These are phyloP conservation scores for Trichoderma reesei DNA, from an alignment of 495 filamentous ascomycete species.

Conservation along the genomic window DNA sequence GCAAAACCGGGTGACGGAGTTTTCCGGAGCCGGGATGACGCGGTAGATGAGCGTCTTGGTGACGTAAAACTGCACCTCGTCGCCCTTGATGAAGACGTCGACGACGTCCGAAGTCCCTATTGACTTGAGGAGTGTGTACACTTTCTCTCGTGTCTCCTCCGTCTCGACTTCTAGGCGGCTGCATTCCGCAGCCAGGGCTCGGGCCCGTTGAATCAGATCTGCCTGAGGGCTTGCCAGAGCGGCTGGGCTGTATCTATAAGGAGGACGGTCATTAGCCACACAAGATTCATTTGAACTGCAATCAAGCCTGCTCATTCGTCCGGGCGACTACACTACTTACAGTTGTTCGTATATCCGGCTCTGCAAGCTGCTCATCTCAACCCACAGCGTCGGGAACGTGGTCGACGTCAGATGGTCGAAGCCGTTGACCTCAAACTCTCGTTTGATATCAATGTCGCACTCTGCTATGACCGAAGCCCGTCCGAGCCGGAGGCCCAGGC, in stretches of 20 bases:
- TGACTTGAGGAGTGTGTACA: constrained; percentile 16
- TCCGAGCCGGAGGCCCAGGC: constrained; percentile 53
- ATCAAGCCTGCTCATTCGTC: no score
- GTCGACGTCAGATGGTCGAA: constrained; percentile 23
- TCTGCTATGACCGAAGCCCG: constrained; percentile 52
- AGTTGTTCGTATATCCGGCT: constrained; percentile 49
- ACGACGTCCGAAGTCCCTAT: constrained; percentile 23
- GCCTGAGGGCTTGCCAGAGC: constrained; percentile 41
- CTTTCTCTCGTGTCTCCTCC: constrained; percentile 12
- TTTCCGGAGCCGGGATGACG: constrained; percentile 42
- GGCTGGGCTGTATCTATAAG: constrained; percentile 42
- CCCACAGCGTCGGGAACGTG: constrained; percentile 37
- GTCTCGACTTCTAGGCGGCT: constrained; percentile 19
- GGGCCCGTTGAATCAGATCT: constrained; percentile 33
- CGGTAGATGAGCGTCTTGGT: constrained; percentile 52
- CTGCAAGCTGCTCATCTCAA: constrained; percentile 45
- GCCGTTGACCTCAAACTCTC: constrained; percentile 23
- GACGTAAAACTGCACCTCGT: constrained; percentile 45
- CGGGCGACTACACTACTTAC: not conserved
- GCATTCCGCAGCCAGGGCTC: constrained; percentile 18
- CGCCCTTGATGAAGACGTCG: constrained; percentile 40
- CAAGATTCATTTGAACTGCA: not conserved
- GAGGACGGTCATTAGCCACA: not conserved
- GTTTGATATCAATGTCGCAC: constrained; percentile 51
- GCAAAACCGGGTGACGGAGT: constrained; percentile 39